phyloP scores from a whole-genome alignment of 1,139 yeast species.

The Geotrichum candidum region DNA sequence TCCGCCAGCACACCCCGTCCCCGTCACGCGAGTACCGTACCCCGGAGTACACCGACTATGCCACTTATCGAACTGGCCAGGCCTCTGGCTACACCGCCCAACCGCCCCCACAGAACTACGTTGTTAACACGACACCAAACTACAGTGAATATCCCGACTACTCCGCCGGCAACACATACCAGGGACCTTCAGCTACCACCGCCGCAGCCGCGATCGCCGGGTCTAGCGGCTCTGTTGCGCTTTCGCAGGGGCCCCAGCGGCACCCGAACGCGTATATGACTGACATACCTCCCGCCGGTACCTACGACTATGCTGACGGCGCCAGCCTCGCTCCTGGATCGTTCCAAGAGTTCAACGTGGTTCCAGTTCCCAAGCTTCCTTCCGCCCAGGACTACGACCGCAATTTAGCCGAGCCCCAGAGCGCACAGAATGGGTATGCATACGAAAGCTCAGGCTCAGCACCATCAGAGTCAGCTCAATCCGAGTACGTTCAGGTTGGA shows the following conservation, averaged over 20 bases:
- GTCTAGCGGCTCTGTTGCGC: slow-evolving; percentile 18
- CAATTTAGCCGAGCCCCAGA: slow-evolving; percentile 15
- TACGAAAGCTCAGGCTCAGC: slow-evolving; percentile 5
- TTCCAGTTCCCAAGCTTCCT: not conserved
- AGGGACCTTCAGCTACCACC: slow-evolving; percentile 9
- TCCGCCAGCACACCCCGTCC: slow-evolving; percentile 21
- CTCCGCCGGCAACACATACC: slow-evolving; percentile 3
- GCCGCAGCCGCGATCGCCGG: slow-evolving; percentile 27
- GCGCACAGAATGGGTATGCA: slow-evolving; percentile 16
- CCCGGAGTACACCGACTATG: slow-evolving; percentile 11
- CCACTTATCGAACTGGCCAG: slow-evolving; percentile 7
- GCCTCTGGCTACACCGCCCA: slow-evolving; percentile 12
- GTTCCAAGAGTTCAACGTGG: slow-evolving; percentile 8
- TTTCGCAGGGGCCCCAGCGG: slow-evolving; percentile 12
- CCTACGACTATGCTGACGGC: slow-evolving; percentile 7
- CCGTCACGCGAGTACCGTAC: slow-evolving; percentile 21
- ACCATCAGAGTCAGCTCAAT: not conserved
- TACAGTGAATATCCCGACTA: slow-evolving; percentile 1
- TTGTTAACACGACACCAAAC: not conserved
- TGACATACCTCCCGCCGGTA: slow-evolving; percentile 16
- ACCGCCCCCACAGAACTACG: slow-evolving; percentile 1
- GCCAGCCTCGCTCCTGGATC: not conserved
- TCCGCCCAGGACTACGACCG: slow-evolving; percentile 1
- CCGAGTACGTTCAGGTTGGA: not conserved
- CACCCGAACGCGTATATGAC: slow-evolving; percentile 12